These are phyloP conservation scores for Penicillium italicum DNA, from an alignment of 2,329 filamentous ascomycete species.

Conservation along the genomic window DNA sequence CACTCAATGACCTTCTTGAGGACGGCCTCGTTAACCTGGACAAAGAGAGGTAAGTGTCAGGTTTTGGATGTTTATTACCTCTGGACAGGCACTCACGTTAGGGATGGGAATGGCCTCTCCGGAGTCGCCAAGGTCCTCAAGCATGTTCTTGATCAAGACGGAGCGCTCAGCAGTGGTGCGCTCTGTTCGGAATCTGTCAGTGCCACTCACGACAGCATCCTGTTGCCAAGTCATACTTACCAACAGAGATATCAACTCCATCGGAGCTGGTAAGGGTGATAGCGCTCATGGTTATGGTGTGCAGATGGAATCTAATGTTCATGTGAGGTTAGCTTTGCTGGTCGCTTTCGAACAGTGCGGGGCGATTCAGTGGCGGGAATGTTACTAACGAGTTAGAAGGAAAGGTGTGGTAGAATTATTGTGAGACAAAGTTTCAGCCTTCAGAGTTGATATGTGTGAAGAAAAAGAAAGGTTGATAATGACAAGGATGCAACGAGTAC, in stretches of 20 bases:
- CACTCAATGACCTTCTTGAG: constrained; percentile 96
- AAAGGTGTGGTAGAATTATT: not conserved
- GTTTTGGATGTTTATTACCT: not conserved
- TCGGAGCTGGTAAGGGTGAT: constrained; percentile 53
- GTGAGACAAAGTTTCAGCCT: not conserved
- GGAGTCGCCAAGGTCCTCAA: constrained; percentile 79
- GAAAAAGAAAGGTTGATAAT: not conserved
- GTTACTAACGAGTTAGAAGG: not conserved
- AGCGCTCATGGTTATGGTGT: constrained; percentile 11
- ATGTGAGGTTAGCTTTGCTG: not conserved
- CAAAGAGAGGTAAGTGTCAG: not conserved
- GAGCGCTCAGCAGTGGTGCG: constrained; percentile 85
- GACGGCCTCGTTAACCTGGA: constrained; percentile 82
- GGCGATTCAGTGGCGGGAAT: not conserved
- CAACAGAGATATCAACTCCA: constrained; percentile 48
- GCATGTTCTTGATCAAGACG: constrained; percentile 95
- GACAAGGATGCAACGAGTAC: not conserved
- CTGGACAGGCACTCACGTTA: constrained; percentile 31
- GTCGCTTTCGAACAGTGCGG: not conserved
- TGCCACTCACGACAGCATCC: not conserved
- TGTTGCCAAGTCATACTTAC: constrained; percentile 38
- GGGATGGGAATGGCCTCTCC: constrained; percentile 69
- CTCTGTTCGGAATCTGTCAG: constrained; percentile 53
- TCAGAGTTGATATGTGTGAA: not conserved
- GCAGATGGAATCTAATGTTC: not conserved